Evolutionary conservation across 306 rosid genomes (phyloP), one percentile per base, ranked within the genome.

Genomic region (Sindora glabra): DNA sequence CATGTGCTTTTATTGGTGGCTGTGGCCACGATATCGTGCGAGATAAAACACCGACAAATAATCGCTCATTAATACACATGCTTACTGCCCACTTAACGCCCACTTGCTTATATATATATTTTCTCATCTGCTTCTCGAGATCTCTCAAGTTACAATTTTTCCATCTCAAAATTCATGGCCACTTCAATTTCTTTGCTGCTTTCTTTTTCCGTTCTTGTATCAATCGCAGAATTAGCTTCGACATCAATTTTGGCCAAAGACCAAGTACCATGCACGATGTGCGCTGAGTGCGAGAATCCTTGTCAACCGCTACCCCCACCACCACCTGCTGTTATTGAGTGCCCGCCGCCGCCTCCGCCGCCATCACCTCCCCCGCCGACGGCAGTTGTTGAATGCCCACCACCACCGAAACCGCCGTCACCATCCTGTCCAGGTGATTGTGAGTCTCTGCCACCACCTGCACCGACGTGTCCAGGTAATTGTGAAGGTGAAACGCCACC

Each of bases 41-140:
- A 83, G 86, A 74, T 74, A 76, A 76, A 71, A 48, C 87, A 83
- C 90, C 90, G 86, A 86, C 88, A 83, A 68, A 64, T 55, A 73
- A 74, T 74, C 75, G 78, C 79, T 74, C 80, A 76, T 76, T 80
- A 76, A 81, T 40, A 45, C 72, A 79, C 82, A 34, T 64, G 66
- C 65, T 17, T 50, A 19, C 21, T 26, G 8, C 53, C n/a, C n/a
- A n/a, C n/a, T n/a, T n/a, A n/a, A n/a, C n/a, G n/a, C n/a, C n/a
- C n/a, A n/a, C n/a, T n/a, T n/a, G n/a, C n/a, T n/a, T n/a, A n/a
- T n/a, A n/a, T n/a, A n/a, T n/a, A n/a, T n/a, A n/a, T n/a, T n/a
- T n/a, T n/a, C n/a, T n/a, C n/a, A n/a, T n/a, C n/a, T n/a, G n/a
- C 13, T 15, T 48, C 24, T 6, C 5, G 6, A 19, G 1, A 34